Conservation (phyloP, 495 filamentous ascomycete species). For the Neurospora sp. region DNA sequence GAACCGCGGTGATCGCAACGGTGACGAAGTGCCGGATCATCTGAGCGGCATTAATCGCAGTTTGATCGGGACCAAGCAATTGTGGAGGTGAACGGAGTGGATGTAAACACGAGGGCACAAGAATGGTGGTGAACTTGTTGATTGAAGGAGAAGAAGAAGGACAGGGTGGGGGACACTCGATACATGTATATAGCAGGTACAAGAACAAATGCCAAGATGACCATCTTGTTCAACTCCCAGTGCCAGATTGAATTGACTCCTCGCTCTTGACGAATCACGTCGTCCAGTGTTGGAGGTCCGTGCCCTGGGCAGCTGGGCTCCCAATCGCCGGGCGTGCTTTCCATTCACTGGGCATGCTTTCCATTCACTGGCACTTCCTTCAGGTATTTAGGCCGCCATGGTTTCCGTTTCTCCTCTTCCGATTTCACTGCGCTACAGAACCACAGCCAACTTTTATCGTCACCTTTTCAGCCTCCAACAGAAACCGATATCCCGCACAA, state of each 20-base stretch:
- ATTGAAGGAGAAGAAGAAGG: background rate
- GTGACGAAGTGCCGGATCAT: background rate
- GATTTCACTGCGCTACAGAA: background rate
- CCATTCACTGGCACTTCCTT: background rate
- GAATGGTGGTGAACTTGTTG: background rate
- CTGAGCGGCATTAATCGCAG: background rate
- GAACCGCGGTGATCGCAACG: background rate
- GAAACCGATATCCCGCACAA: background rate
- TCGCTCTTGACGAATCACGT: background rate
- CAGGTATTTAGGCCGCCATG: background rate
- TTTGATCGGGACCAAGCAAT: background rate
- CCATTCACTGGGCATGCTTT: background rate
- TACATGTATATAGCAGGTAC: background rate
- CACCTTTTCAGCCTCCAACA: background rate
- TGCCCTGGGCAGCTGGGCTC: background rate
- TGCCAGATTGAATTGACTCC: background rate
- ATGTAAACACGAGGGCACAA: background rate
- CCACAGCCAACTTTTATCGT: background rate
- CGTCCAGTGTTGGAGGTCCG: background rate
- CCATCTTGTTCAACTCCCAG: background rate
- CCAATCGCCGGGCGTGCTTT: background rate
- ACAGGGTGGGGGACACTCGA: background rate
- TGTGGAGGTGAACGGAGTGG: background rate
- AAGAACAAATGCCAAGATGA: background rate
- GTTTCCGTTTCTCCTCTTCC: background rate